Evolutionary conservation across 2,329 filamentous ascomycete genomes (phyloP).

Genomic region (Fusarium sacchari): DNA sequence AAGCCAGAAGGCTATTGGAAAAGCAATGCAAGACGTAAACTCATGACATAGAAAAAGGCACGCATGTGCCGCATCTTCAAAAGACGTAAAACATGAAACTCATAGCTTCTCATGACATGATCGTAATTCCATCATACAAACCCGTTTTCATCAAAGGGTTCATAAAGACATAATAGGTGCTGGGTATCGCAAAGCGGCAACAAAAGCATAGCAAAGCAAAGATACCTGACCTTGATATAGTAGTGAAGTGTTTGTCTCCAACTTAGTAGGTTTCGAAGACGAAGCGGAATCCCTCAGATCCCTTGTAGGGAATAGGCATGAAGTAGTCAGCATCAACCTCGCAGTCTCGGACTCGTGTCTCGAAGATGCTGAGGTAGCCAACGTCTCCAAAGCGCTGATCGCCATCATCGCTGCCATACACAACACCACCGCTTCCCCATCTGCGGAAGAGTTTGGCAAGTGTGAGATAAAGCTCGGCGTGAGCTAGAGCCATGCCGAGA

Average conservation of each 20-base stretch:
- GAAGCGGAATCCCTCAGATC: constrained; percentile 49
- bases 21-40: constrained; percentile 6
- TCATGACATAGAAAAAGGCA: constrained; percentile 39
- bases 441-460: constrained; percentile 52
- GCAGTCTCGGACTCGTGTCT: constrained; percentile 49
- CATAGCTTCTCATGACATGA: constrained; percentile 31
- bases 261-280: constrained; percentile 45
- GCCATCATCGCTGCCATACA: constrained; percentile 44
- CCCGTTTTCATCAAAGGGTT: constrained; percentile 19
- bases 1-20: neutral
- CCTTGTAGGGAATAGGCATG: constrained; percentile 53
- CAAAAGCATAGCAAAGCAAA: constrained; percentile 14
- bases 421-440: constrained; percentile 50
- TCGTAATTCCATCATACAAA: constrained; percentile 28
- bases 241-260: constrained; percentile 1
- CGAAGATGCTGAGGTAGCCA: constrained; percentile 49
- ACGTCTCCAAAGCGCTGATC: constrained; percentile 48
- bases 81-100: constrained; percentile 31
- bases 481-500: constrained; percentile 52
- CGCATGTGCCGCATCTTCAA: constrained; percentile 22
- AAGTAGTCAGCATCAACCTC: constrained; percentile 53
- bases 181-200: constrained; percentile 24
- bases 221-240: constrained; percentile 20
- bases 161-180: constrained; percentile 12
- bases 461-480: constrained; percentile 52